phyloP scores from a whole-genome alignment of 2,329 filamentous ascomycete species.

The Phyllosticta paracitricarpa region DNA sequence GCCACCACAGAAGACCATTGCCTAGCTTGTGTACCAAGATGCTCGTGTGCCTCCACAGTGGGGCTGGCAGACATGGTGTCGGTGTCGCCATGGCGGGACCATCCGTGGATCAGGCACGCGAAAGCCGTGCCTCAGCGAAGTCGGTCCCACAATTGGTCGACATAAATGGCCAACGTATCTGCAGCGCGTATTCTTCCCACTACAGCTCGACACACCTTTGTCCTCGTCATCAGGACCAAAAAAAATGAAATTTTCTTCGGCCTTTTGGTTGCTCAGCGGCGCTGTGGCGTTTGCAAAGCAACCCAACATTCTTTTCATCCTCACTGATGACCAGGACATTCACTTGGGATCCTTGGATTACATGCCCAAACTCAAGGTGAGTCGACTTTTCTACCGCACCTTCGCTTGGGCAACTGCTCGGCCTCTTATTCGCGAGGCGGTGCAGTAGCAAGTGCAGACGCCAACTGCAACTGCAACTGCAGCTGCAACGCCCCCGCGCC shows the following conservation, averaged over 20 bases:
- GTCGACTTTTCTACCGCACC: neutral
- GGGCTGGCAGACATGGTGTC: neutral
- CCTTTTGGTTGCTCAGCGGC: slow-evolving; percentile 1
- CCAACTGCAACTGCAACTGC: neutral
- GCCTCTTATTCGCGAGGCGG: neutral
- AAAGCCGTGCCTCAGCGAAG: neutral
- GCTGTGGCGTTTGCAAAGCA: slow-evolving; percentile 6
- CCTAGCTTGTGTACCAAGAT: neutral
- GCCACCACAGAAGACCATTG: neutral
- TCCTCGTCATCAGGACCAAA: neutral
- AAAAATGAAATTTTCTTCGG: neutral
- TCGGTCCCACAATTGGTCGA: neutral
- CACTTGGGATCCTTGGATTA: slow-evolving; percentile 52
- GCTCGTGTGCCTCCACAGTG: neutral
- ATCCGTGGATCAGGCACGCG: neutral
- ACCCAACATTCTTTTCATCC: slow-evolving; percentile 54
- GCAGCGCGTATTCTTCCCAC: neutral
- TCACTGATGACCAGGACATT: slow-evolving; percentile 59
- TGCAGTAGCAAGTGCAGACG: neutral
- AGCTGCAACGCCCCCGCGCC: neutral
- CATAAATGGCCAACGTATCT: neutral
- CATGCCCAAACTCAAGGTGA: slow-evolving; percentile 43
- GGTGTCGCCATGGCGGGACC: neutral
- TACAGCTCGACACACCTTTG: neutral
- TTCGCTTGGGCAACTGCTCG: neutral